A percentile compares a stretch with the other conserved stretches of the same genome.
Conservation (phyloP, 2,329 filamentous ascomycete genomes). For the Sclerotinia nivalis region DNA sequence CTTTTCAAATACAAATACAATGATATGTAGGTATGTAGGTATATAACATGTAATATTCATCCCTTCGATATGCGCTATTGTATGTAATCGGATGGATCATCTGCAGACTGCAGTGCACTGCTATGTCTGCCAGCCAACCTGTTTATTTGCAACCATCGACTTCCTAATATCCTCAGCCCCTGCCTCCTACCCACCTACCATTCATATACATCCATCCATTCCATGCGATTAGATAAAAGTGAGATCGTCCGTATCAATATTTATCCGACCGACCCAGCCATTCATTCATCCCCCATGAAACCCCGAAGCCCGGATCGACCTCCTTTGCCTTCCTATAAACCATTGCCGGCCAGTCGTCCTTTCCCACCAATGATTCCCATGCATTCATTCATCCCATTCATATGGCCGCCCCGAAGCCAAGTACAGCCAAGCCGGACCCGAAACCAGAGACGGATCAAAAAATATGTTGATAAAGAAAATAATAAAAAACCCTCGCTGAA, state of each 20-base stretch:
- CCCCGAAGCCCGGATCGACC: background rate
- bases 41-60: background rate
- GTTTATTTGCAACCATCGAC: slow-evolving; percentile 3
- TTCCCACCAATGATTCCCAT: slow-evolving; percentile 7
- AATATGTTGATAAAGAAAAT: slow-evolving; percentile 1
- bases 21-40: background rate
- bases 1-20: background rate
- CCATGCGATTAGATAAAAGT: slow-evolving; percentile 10
- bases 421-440: background rate
- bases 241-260: background rate
- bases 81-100: background rate
- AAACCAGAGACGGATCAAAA: slow-evolving; percentile 1
- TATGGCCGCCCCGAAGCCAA: background rate
- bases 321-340: slow-evolving; percentile 7
- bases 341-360: background rate
- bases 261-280: background rate
- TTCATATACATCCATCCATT: slow-evolving; percentile 2
- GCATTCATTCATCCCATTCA: background rate
- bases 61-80: background rate
- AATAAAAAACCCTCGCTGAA: slow-evolving; percentile 7
- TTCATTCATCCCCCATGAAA: background rate
- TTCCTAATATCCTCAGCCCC: background rate
- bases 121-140: background rate
- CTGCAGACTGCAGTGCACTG: background rate
- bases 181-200: slow-evolving; percentile 4